Evolutionary conservation across 2,329 filamentous ascomycete species (phyloP).

Genomic region (Claviceps arundinis): DNA sequence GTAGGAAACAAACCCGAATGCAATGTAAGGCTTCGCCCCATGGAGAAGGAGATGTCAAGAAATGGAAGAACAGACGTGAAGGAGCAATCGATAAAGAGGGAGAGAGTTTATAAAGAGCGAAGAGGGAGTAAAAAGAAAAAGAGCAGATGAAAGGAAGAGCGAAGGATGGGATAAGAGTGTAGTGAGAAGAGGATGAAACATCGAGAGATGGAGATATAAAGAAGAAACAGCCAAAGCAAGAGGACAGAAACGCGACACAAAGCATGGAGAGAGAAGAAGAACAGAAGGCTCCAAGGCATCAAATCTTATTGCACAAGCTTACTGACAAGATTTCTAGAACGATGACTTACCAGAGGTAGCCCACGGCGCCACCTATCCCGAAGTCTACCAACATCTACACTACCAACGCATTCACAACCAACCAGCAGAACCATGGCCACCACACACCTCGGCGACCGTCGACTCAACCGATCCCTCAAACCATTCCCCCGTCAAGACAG

Average conservation of each 20-base stretch:
- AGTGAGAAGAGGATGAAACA: neutral
- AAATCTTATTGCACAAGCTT: no score
- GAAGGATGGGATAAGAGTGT: neutral
- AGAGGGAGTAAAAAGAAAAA: neutral
- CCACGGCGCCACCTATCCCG: neutral
- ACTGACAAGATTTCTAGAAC: neutral
- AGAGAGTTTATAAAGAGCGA: neutral
- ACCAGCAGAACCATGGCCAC: neutral
- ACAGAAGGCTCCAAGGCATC: no score
- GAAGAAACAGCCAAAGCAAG: no score
- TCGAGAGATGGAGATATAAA: no score
- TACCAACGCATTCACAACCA: neutral
- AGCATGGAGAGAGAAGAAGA: neutral
- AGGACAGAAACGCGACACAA: neutral
- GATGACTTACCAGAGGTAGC: conserved; percentile 1
- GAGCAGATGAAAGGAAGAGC: neutral
- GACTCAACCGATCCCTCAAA: neutral
- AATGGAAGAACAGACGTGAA: no score
- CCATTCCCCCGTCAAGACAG: neutral
- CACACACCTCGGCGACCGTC: neutral
- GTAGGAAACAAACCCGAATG: neutral
- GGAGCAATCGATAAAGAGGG: no score
- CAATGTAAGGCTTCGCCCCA: neutral
- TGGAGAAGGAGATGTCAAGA: no score
- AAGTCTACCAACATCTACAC: neutral